Conservation (phyloP, 2,329 filamentous ascomycete species). For the Arthrocladium fulminans region DNA sequence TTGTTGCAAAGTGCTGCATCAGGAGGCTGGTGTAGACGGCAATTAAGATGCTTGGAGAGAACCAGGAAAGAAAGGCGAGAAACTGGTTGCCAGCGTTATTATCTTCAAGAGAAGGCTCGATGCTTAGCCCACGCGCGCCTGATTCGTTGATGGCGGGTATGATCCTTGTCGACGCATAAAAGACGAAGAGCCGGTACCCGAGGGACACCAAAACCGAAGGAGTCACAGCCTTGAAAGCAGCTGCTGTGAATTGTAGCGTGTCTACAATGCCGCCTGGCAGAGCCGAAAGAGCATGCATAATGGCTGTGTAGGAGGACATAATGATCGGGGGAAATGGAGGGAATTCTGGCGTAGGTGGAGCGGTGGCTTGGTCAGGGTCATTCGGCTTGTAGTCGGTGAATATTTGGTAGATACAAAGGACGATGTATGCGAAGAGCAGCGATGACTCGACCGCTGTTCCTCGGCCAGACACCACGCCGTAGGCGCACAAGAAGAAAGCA, state of each 20-base stretch:
- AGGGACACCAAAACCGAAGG: constrained; percentile 93
- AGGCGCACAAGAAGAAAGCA: constrained; percentile 82
- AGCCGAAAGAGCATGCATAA: constrained; percentile 72
- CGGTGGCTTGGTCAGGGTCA: constrained; percentile 43
- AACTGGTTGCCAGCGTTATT: constrained; percentile 71
- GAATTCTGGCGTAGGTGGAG: constrained; percentile 59
- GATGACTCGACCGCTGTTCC: constrained; percentile 95
- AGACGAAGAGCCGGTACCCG: constrained; percentile 84
- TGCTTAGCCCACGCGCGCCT: constrained; percentile 70
- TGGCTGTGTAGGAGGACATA: constrained; percentile 93
- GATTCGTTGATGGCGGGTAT: constrained; percentile 87
- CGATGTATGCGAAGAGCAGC: constrained; percentile 89
- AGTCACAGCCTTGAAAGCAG: constrained; percentile 89
- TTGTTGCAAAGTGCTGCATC: constrained; percentile 87
- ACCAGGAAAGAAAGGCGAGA: constrained; percentile 80
- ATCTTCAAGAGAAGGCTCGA: constrained; percentile 79
- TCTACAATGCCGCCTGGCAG: constrained; percentile 78
- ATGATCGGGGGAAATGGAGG: constrained; percentile 95
- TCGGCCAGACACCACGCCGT: constrained; percentile 86
- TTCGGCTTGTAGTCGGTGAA: constrained; percentile 96
- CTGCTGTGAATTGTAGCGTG: constrained; percentile 74
- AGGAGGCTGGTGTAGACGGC: constrained; percentile 92
- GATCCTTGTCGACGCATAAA: constrained; percentile 91
- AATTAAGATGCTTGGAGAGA: constrained; percentile 87
- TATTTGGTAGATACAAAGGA: constrained; percentile 98